phyloP scores from a whole-genome alignment of 2,329 filamentous ascomycete genomes.

The Cercospora janseana region DNA sequence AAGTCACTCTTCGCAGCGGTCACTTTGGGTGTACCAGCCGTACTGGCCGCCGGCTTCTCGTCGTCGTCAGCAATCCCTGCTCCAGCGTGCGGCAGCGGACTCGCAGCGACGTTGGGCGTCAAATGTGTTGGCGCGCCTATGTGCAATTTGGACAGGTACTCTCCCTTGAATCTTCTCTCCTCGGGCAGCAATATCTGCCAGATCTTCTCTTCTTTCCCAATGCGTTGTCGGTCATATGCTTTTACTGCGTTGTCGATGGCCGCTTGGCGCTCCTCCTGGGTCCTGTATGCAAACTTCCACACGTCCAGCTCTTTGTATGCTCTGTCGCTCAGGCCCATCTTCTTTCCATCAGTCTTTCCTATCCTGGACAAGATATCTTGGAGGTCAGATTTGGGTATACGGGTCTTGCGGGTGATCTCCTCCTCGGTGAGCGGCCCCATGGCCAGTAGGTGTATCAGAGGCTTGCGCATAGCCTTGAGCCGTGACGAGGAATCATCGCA shows the following conservation, averaged over 20 bases:
- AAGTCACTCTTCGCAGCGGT: constrained; percentile 22
- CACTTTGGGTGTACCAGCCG: constrained; percentile 32
- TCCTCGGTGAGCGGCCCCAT: constrained; percentile 50
- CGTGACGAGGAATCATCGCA: constrained; percentile 35
- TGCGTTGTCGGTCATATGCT: constrained; percentile 61
- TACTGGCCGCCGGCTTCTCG: constrained; percentile 20
- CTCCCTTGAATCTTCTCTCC: constrained; percentile 62
- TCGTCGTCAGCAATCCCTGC: constrained; percentile 23
- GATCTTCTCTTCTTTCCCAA: constrained; percentile 58
- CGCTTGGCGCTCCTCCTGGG: constrained; percentile 54
- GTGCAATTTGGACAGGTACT: constrained; percentile 58
- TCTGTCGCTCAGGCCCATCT: constrained; percentile 58
- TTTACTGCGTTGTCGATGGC: constrained; percentile 63
- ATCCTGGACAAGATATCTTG: constrained; percentile 51
- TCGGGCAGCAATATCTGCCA: constrained; percentile 63
- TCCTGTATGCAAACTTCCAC: constrained; percentile 59
- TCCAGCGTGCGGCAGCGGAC: constrained; percentile 29
- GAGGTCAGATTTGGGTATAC: constrained; percentile 51
- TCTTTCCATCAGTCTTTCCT: constrained; percentile 50
- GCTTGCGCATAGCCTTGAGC: constrained; percentile 45
- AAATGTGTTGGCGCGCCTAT: constrained; percentile 40
- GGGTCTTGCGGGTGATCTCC: constrained; percentile 48
- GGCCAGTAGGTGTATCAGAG: constrained; percentile 56
- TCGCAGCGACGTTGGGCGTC: constrained; percentile 33
- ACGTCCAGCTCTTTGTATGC: constrained; percentile 61